Evolutionary conservation across 805 yeast species (phyloP), one percentile per base, ranked within the genome.

Genomic region (Diddensiella santjacobensis): DNA sequence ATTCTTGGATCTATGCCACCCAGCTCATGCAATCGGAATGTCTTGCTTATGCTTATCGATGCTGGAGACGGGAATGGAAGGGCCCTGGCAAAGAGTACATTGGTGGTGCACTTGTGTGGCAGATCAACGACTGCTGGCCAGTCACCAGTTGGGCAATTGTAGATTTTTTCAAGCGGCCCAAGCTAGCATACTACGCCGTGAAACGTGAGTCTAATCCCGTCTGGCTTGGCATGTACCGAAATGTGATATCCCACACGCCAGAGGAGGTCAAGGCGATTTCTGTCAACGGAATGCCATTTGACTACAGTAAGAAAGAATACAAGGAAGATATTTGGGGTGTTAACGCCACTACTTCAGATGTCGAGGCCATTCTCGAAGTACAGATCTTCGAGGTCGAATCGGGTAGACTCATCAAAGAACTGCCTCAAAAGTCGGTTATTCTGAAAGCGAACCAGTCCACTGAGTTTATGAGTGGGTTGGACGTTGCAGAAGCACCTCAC

Each of bases 31-130:
- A 77, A 58, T 56, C 74, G 8, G 80, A 77, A 47, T 75, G 80
- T 57, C 58, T 75, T 8, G 67, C 69, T 2, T 73, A 65, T 53
- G 79, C 79, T 3, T 69, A 72, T 47, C 59, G 71, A 47, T 66
- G 70, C 48, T 75, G 79, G 73, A 65, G 78, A 60, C 54, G 78
- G 18, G 59, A 70, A 46, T 77, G 80, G 81, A 61, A 63, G 23
- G 62, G 60, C 3, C 59, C 58, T 3, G 66, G 67, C 2, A 54
- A 63, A 31, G 64, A 74, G 37, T 62, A 66, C 35, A 58, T 59
- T 36, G 73, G 76, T 13, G 81, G 80, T 2, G 71, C 75, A 3
- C 58, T 77, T 33, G 78, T 77, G 4, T 77, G 81, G 81, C 81
- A 77, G 59, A 57, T 73, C 22, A 74, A 77, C 51, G 80, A 77